A percentile compares a stretch with the other conserved stretches of the same genome.
These are phyloP conservation scores for Talaromyces ruber DNA, from an alignment of 495 filamentous ascomycete species.

Conservation along the genomic window DNA sequence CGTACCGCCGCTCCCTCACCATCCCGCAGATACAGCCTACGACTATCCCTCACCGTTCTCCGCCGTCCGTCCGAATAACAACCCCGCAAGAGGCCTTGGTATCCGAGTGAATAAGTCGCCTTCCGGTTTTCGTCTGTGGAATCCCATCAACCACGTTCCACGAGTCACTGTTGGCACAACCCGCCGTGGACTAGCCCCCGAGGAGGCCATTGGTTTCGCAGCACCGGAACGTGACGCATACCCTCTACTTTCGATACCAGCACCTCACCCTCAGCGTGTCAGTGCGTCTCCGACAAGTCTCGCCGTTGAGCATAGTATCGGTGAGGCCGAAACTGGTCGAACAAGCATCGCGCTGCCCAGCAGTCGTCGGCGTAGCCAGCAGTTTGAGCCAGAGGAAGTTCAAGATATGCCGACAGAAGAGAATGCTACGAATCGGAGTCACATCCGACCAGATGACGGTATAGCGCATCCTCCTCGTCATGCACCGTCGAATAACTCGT, in stretches of 20 bases:
- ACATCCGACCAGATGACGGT: conserved; percentile 21
- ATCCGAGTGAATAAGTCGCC: conserved; percentile 8
- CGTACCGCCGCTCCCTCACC: conserved; percentile 2
- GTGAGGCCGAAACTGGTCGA: conserved; percentile 46
- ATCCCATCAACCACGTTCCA: conserved; percentile 42
- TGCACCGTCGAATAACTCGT: conserved; percentile 31
- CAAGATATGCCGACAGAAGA: conserved; percentile 29
- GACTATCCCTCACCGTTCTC: conserved; percentile 17
- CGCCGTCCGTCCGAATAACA: conserved; percentile 15
- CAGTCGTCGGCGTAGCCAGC: conserved; percentile 36
- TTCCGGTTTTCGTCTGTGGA: conserved; percentile 9
- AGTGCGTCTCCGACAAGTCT: conserved; percentile 50
- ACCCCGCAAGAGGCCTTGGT: conserved; percentile 9
- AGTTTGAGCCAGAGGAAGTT: conserved; percentile 33
- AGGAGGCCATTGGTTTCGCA: conserved; percentile 33
- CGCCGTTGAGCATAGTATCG: conserved; percentile 54
- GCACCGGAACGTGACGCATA: conserved; percentile 43
- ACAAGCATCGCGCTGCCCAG: conserved; percentile 61
- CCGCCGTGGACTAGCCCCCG: conserved; percentile 17
- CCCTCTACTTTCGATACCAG: conserved; percentile 61
- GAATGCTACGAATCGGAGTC: conserved; percentile 18
- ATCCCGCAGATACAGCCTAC: conserved; percentile 10
- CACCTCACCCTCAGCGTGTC: conserved; percentile 51
- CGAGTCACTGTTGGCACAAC: conserved; percentile 32
- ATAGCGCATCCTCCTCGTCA: conserved; percentile 18